Conservation (phyloP, 805 yeast species). For the Ogataea nakhonphanomensis region DNA sequence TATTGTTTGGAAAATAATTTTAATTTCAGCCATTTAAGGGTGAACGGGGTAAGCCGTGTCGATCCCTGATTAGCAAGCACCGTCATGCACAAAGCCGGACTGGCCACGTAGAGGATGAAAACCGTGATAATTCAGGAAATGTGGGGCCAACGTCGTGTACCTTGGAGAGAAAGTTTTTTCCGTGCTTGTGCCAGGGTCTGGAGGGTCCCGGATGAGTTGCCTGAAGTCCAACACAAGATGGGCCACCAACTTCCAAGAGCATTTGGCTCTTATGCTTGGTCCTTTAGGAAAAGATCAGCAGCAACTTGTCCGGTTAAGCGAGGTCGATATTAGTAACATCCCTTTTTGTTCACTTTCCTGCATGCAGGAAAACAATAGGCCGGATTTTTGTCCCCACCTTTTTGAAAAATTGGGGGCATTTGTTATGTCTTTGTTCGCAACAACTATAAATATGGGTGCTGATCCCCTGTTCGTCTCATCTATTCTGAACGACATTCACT, state of each 20-base stretch:
- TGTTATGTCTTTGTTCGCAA: background rate
- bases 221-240: too few relatives aligned
- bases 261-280: too few relatives aligned
- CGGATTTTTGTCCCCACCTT: constrained; percentile 11
- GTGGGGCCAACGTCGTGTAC: constrained; percentile 3
- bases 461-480: background rate
- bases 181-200: background rate
- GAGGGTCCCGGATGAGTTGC: too few relatives aligned
- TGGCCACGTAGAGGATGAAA: too few relatives aligned
- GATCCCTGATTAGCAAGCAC: too few relatives aligned
- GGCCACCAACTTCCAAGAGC: too few relatives aligned
- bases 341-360: background rate
- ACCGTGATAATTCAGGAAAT: constrained; percentile 2
- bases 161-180: constrained; percentile 1
- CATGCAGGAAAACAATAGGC: constrained; percentile 6
- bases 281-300: too few relatives aligned
- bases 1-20: constrained; percentile 4
- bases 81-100: too few relatives aligned
- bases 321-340: background rate
- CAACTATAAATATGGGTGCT: constrained; percentile 1
- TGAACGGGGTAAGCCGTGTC: constrained; percentile 1
- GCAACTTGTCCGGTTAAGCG: too few relatives aligned
- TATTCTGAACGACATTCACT: background rate
- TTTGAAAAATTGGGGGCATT: background rate
- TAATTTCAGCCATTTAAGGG: background rate